Evolutionary conservation across 352 stramenopile genomes (phyloP), one percentile per base, ranked within the genome.

Genomic region (Globisporangium paddicum): DNA sequence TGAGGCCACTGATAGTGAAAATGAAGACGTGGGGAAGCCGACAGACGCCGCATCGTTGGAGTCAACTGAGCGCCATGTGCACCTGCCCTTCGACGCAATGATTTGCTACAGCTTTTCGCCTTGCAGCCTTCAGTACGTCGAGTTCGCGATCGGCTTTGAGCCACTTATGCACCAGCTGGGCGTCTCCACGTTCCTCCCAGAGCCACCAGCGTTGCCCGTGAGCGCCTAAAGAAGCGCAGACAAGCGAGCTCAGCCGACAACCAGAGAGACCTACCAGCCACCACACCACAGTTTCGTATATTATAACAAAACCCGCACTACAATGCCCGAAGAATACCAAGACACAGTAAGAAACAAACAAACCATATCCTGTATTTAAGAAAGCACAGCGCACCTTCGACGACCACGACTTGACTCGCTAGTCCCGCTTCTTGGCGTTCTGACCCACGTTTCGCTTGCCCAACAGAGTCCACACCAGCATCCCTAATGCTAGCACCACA

Each of bases 91-190:
- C 46, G 83, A 93, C 59, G 82, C 81, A 25, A 89, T 91, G 72
- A 90, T 95, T 56, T 93, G 81, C 68, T 95, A 91, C 63, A 87
- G 72, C 67, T 95, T 95, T 50, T 68, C 77, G 18, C 42, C 60
- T 6, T 60, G 70, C 18, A 77, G 56, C 30, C 62, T 95, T 7
- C 83, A 95, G 60, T 93, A 95, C 68, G 68, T 95, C 50, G 86
- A 95, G 68, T 93, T 93, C 60, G 86, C 86, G 9, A 92, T 95
- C 56, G 83, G 86, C 18, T 95, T 92, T 60, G 86, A 95, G 52
- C 67, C 81, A 25, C 72, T 95, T n/a, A 79, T 95, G 68, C 77
- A 95, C 49, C 67, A 75, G 8, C 68, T 95, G 19, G 83, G 72
- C 23, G 64, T 95, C 19, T 71, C 69, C 0, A 37, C 69, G 4